Conservation (phyloP, 495 filamentous ascomycete genomes). For the Articulospora tetracladia region DNA sequence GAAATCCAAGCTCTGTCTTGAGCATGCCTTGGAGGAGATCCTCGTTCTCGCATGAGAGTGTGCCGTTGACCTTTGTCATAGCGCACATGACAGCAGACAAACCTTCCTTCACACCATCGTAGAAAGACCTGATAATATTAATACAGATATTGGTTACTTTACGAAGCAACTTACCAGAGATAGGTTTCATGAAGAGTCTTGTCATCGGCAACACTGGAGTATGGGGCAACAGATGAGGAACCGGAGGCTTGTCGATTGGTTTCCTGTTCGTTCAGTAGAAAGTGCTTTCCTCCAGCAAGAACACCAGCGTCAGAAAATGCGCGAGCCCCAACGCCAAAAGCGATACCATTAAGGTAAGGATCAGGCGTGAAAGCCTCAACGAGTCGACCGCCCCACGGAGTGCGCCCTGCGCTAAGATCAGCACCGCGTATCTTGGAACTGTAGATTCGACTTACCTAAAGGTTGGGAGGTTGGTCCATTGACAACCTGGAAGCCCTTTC, state of each 20-base stretch:
- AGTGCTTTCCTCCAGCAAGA: constrained; percentile 55
- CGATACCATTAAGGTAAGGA: constrained; percentile 44
- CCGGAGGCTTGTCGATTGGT: constrained; percentile 43
- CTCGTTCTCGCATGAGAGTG: constrained; percentile 50
- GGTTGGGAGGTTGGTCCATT: constrained; percentile 61
- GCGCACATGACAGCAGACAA: constrained; percentile 63
- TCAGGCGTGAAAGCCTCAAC: constrained; percentile 52
- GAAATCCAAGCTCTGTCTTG: constrained; percentile 63
- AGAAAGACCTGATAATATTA: background rate
- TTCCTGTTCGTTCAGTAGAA: constrained; percentile 62
- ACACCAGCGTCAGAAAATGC: constrained; percentile 49
- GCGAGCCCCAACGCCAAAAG: constrained; percentile 38
- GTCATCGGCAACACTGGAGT: constrained; percentile 60
- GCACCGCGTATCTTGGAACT: background rate
- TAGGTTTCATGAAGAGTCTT: constrained; percentile 67
- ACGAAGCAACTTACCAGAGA: constrained; percentile 40
- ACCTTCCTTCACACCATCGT: constrained; percentile 73
- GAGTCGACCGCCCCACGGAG: constrained; percentile 46
- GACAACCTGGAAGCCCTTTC: constrained; percentile 60
- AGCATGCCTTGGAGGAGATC: constrained; percentile 55
- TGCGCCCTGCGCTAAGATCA: constrained; percentile 19
- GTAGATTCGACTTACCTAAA: constrained; percentile 27
- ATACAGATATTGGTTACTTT: background rate
- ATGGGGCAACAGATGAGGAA: constrained; percentile 30
- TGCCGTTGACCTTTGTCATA: constrained; percentile 3